These are phyloP conservation scores for Mercurialis annua DNA, from an alignment of 345 rosid species.

Conservation along the genomic window DNA sequence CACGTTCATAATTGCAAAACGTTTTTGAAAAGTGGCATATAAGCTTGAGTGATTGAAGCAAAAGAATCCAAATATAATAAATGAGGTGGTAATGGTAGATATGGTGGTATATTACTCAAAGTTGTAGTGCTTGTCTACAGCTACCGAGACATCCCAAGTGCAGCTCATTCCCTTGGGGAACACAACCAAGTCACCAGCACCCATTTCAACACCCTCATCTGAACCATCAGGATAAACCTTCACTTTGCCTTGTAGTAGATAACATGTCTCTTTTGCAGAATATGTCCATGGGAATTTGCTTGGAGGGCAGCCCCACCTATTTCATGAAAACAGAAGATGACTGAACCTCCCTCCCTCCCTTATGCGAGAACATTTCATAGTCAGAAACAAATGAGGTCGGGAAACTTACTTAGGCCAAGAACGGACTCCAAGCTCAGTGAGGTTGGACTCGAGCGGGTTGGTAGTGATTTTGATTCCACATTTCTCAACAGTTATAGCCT, in stretches of 20 bases:
- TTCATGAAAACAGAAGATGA: too few relatives aligned
- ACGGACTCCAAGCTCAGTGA: conserved; percentile 68
- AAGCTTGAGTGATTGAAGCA: too few relatives aligned
- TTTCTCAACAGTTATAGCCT: conserved; percentile 62
- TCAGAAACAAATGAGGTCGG: neutral
- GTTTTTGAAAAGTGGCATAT: too few relatives aligned
- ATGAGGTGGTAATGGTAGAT: too few relatives aligned
- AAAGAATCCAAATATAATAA: too few relatives aligned
- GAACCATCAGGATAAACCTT: conserved; percentile 78
- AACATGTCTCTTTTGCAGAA: conserved; percentile 67
- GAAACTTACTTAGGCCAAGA: conserved; percentile 68
- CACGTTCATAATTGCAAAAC: too few relatives aligned
- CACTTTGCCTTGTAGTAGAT: conserved; percentile 66
- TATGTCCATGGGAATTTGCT: conserved; percentile 95
- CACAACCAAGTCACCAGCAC: conserved; percentile 75
- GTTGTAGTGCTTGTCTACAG: conserved; percentile 83
- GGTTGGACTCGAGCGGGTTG: conserved; percentile 74
- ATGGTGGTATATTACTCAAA: conserved; percentile 59
- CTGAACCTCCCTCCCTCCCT: too few relatives aligned
- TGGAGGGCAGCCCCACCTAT: conserved; percentile 94
- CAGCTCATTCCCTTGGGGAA: conserved; percentile 93
- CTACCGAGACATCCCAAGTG: conserved; percentile 89
- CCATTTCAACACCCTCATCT: conserved; percentile 60
- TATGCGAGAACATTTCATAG: too few relatives aligned
- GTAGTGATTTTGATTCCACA: conserved; percentile 59